Conservation (phyloP, 2,329 filamentous ascomycete species). For the Alternaria sp. region DNA sequence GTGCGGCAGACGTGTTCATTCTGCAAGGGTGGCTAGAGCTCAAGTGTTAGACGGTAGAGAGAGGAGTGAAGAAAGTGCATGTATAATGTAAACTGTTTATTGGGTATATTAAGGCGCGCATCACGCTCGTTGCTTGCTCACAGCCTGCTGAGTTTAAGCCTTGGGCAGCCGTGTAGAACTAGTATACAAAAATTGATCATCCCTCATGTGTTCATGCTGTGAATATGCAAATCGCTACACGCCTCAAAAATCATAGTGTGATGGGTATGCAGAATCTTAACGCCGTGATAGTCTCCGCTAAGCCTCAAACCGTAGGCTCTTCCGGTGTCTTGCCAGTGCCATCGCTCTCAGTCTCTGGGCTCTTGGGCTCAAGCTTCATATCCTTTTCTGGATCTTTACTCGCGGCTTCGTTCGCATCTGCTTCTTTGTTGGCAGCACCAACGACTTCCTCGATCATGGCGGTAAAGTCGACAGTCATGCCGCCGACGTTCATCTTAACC, state of each 20-base stretch:
- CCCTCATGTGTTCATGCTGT: constrained; percentile 11
- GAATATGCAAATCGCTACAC: constrained; percentile 12
- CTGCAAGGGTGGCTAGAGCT: neutral
- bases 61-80: neutral
- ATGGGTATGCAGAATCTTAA: constrained; percentile 7
- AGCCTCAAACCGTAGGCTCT: constrained; percentile 13
- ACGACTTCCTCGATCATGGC: constrained; percentile 51
- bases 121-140: neutral
- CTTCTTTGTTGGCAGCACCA: constrained; percentile 28
- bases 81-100: constrained; percentile 1
- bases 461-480: constrained; percentile 46
- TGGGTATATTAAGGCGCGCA: neutral
- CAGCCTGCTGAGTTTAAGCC: neutral
- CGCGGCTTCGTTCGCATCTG: constrained; percentile 7
- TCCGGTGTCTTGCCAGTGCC: constrained; percentile 28
- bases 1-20: neutral
- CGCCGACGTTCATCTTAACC: constrained; percentile 41
- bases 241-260: constrained; percentile 2
- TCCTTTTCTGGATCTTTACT: constrained; percentile 2
- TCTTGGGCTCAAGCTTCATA: constrained; percentile 13
- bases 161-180: neutral
- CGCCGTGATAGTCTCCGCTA: neutral
- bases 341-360: constrained; percentile 22
- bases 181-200: constrained; percentile 8
- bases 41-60: neutral